Percentiles rank a stretch among this genome's conserved stretches.
Conservation (phyloP, 306 rosid genomes). For the Acacia confusa region DNA sequence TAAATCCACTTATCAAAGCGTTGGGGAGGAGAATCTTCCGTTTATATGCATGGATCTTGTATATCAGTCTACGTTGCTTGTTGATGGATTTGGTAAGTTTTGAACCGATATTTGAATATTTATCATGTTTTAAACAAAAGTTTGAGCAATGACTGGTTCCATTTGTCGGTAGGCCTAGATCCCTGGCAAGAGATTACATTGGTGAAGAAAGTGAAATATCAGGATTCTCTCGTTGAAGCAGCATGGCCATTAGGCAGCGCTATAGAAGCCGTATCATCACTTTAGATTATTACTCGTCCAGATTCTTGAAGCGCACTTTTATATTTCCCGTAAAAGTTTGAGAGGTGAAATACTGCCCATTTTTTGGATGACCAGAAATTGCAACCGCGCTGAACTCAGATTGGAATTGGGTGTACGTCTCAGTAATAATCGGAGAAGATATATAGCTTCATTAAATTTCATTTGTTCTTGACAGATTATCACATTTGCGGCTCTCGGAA, state of each 20-base stretch:
- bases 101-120: not conserved
- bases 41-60: conserved; percentile 92
- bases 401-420: conserved; percentile 7
- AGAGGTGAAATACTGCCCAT: conserved; percentile 23
- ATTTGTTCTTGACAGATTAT: conserved; percentile 26
- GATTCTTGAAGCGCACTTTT: conserved; percentile 16
- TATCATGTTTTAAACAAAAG: not conserved
- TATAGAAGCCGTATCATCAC: conserved; percentile 85
- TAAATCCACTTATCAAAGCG: conserved; percentile 45
- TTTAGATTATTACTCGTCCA: conserved; percentile 31
- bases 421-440: conserved; percentile 28
- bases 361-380: conserved; percentile 26
- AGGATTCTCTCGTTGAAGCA: conserved; percentile 76
- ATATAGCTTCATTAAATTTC: conserved; percentile 29
- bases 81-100: conserved; percentile 76
- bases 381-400: conserved; percentile 8
- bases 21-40: conserved; percentile 68
- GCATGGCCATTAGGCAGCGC: conserved; percentile 99
- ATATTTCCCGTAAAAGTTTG: not conserved
- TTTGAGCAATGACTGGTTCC: conserved; percentile 10
- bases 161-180: conserved; percentile 58
- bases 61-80: conserved; percentile 73
- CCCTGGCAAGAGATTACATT: conserved; percentile 82
- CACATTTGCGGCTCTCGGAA: conserved; percentile 2
- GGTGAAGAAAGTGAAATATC: conserved; percentile 81